These are phyloP conservation scores for Phenoliferia sp. DNA, from an alignment of 1,284 basidiomycete species.

Conservation along the genomic window DNA sequence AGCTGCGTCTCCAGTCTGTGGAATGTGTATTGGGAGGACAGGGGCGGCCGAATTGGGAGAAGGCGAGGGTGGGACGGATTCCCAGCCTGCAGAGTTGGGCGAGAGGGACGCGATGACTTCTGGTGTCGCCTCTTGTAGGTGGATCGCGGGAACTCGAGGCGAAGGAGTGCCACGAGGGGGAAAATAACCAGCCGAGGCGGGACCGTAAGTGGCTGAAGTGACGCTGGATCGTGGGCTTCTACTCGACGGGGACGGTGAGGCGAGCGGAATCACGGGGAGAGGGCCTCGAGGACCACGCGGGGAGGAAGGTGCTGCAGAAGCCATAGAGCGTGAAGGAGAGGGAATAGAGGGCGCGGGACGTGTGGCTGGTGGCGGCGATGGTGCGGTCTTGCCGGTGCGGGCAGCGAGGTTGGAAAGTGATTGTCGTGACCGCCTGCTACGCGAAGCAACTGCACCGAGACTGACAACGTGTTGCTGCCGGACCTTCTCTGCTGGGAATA, in stretches of 20 bases:
- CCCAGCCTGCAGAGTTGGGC: slow-evolving; percentile 21
- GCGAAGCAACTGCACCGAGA: slow-evolving; percentile 15
- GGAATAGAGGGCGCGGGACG: slow-evolving; percentile 6
- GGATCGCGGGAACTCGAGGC: slow-evolving; percentile 43
- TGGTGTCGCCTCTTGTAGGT: slow-evolving; percentile 47
- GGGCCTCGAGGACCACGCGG: slow-evolving; percentile 14
- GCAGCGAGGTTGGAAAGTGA: slow-evolving; percentile 34
- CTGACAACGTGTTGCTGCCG: slow-evolving; percentile 27
- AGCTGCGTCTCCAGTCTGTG: slow-evolving; percentile 60
- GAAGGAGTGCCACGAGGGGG: too few relatives aligned
- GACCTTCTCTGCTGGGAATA: slow-evolving; percentile 1
- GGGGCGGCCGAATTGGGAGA: slow-evolving; percentile 14
- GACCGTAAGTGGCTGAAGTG: not conserved
- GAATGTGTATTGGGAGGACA: slow-evolving; percentile 40
- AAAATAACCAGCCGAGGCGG: slow-evolving; percentile 5
- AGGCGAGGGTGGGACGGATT: slow-evolving; percentile 27
- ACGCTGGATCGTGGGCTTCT: not conserved
- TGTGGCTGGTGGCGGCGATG: not conserved
- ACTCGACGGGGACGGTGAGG: not conserved
- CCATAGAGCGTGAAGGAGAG: too few relatives aligned
- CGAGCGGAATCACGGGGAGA: slow-evolving; percentile 14
- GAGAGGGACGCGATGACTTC: slow-evolving; percentile 15
- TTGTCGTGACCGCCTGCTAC: slow-evolving; percentile 26
- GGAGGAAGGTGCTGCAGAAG: slow-evolving; percentile 6
- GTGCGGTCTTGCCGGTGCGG: slow-evolving; percentile 9